Evolutionary conservation across 352 stramenopile species (phyloP).

Genomic region (Phytophthora aleatoria): DNA sequence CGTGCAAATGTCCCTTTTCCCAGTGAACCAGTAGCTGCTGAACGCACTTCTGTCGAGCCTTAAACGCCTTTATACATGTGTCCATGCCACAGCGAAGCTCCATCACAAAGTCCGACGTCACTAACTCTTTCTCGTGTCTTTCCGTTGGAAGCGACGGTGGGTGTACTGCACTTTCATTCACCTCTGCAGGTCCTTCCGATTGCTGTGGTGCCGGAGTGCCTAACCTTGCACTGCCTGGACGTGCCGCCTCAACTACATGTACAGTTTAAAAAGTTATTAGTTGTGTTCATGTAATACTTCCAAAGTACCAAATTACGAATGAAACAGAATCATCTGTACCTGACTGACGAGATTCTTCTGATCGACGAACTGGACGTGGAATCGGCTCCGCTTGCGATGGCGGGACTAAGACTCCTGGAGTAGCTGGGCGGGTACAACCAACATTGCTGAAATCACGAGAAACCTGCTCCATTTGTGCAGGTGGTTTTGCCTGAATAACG

Average conservation of each 20-base stretch:
- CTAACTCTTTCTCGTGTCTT: slow-evolving; percentile 27
- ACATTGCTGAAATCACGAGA: slow-evolving; percentile 23
- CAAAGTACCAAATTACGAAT: no score
- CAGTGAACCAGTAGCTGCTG: slow-evolving; percentile 73
- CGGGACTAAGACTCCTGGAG: slow-evolving; percentile 25
- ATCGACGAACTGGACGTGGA: slow-evolving; percentile 18
- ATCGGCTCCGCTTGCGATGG: slow-evolving; percentile 14
- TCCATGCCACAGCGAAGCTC: slow-evolving; percentile 88
- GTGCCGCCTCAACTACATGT: slow-evolving; percentile 10
- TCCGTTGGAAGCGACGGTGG: slow-evolving; percentile 4
- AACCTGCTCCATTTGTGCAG: slow-evolving; percentile 5
- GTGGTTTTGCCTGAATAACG: slow-evolving; percentile 5
- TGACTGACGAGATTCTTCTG: slow-evolving; percentile 28
- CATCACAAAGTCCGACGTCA: slow-evolving; percentile 78
- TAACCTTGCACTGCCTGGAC: slow-evolving; percentile 13
- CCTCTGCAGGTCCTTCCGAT: slow-evolving; percentile 3
- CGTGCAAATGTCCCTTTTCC: slow-evolving; percentile 72
- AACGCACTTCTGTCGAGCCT: slow-evolving; percentile 66
- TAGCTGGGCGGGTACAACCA: slow-evolving; percentile 31
- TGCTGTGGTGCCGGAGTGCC: slow-evolving; percentile 6
- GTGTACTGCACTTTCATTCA: slow-evolving; percentile 5
- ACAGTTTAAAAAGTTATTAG: slow-evolving; percentile 16
- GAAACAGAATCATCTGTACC: slow-evolving; percentile 7
- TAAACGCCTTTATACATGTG: slow-evolving; percentile 78
- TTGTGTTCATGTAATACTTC: not conserved